A percentile compares a stretch with the other conserved stretches of the same genome.
Evolutionary conservation across 108 stramenopile genomes (phyloP).

Genomic region (Cyclostephanos tholiformis): DNA sequence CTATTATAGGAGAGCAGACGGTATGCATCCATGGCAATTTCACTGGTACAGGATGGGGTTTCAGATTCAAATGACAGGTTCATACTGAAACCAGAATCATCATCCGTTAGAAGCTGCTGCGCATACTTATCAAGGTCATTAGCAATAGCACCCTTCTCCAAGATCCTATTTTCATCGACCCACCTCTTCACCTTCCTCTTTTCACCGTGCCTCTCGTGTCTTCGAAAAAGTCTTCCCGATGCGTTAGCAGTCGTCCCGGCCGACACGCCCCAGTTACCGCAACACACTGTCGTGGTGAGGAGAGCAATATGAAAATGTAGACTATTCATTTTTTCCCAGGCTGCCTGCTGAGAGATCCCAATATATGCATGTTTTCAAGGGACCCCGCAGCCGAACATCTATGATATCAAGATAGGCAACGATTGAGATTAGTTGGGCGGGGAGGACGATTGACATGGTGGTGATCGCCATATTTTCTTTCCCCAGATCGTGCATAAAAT

Average conservation of each 20-base stretch:
- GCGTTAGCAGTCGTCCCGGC: neutral
- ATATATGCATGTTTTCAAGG: no score
- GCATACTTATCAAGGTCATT: neutral
- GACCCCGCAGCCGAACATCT: no score
- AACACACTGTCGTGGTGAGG: neutral
- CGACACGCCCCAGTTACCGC: neutral
- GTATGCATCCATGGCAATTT: conserved; percentile 10
- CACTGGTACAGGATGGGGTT: neutral
- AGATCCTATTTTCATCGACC: neutral
- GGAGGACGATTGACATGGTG: no score
- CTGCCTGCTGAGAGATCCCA: neutral
- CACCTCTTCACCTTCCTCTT: neutral
- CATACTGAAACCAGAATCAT: no score
- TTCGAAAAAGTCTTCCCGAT: neutral
- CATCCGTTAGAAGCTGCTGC: no score
- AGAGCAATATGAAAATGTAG: neutral
- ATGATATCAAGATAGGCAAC: no score
- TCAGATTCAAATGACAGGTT: neutral
- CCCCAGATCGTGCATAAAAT: no score
- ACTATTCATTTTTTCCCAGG: neutral
- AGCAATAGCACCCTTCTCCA: neutral
- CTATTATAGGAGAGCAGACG: neutral
- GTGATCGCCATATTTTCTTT: no score
- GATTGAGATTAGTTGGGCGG: no score
- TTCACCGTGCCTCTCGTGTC: neutral